Percentiles rank a stretch among this genome's conserved stretches.
Conservation (phyloP, 176 grass and related monocot genomes). For the Musa itinerans region DNA sequence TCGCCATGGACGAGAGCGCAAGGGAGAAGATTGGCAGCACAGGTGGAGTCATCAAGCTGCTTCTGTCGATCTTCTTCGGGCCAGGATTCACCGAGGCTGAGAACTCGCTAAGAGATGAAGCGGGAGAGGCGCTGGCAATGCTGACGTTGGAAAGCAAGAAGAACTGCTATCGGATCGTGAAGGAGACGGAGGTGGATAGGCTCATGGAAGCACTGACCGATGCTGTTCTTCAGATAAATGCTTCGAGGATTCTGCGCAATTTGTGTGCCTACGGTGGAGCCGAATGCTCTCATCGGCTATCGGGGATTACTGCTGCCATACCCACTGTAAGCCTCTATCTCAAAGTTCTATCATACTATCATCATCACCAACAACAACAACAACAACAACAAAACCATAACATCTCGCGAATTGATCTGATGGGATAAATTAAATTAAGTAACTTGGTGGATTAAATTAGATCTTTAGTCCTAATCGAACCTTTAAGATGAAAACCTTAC, state of each 20-base stretch:
- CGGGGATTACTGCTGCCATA: background rate
- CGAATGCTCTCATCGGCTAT: background rate
- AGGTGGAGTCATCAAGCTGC: slow-evolving; percentile 14
- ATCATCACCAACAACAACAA: background rate
- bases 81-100: background rate
- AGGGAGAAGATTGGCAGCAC: slow-evolving; percentile 23
- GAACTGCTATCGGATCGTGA: slow-evolving; percentile 20
- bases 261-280: background rate
- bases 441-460: too few species aligned
- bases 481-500: too few species aligned
- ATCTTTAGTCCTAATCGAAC: too few species aligned
- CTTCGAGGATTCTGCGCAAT: background rate
- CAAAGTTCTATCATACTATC: background rate
- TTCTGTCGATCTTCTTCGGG: slow-evolving; percentile 17
- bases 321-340: background rate
- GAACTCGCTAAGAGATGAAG: background rate
- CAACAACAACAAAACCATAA: background rate
- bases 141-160: slow-evolving; percentile 17
- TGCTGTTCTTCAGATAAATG: background rate
- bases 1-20: slow-evolving; percentile 12
- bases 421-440: background rate
- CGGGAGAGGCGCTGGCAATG: slow-evolving; percentile 15
- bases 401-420: background rate
- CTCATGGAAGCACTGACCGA: background rate
- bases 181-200: background rate